A percentile compares a stretch with the other conserved stretches of the same genome.
Conservation (phyloP, 2,329 filamentous ascomycete species). For the Ophiocordyceps polyrhachis-furcata region DNA sequence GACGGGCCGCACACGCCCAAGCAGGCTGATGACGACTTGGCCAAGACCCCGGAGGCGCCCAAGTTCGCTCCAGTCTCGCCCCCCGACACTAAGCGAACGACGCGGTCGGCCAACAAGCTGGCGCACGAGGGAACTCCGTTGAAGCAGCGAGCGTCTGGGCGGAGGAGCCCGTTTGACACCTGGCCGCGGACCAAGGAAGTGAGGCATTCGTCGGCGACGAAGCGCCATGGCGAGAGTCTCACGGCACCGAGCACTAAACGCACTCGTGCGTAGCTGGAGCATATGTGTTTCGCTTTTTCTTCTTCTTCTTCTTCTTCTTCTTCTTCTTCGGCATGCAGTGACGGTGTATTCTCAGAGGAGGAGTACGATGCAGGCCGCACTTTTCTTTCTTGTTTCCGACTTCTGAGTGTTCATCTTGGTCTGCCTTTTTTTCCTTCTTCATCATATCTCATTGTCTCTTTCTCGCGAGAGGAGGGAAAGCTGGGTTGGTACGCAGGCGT, state of each 20-base stretch:
- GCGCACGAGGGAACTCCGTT: constrained; percentile 21
- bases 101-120: constrained; percentile 35
- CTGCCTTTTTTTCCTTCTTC: constrained; percentile 1
- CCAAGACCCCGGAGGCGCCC: constrained; percentile 33
- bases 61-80: constrained; percentile 40
- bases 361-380: not conserved
- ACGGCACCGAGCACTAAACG: constrained; percentile 15
- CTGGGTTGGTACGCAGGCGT: not conserved
- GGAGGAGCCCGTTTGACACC: constrained; percentile 43
- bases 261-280: constrained; percentile 12
- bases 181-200: constrained; percentile 48
- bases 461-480: not conserved
- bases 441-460: not conserved
- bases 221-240: constrained; percentile 20
- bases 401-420: constrained; percentile 3
- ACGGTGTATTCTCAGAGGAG: not conserved
- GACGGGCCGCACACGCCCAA: constrained; percentile 17
- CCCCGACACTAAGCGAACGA: constrained; percentile 41
- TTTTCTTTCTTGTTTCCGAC: not conserved
- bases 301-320: no score
- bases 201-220: constrained; percentile 22
- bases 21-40: constrained; percentile 11
- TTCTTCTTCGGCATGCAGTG: not conserved
- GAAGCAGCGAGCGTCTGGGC: constrained; percentile 16
- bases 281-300: not conserved